Evolutionary conservation across 2,329 filamentous ascomycete genomes (phyloP).

Genomic region (Arthrobotrys conoides): DNA sequence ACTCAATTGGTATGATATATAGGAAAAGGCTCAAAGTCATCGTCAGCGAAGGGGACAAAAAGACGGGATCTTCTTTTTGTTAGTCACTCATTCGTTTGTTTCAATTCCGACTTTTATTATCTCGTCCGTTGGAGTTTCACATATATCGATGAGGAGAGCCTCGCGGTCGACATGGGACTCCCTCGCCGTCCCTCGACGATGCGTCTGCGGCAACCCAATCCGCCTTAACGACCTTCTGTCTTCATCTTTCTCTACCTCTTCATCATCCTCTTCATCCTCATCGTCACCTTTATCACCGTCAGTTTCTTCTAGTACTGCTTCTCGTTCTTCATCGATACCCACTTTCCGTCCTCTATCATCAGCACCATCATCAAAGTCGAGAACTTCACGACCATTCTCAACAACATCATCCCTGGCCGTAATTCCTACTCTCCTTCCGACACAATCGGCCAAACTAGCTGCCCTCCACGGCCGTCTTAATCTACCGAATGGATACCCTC

Average conservation of each 20-base stretch:
- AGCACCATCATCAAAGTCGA: conserved; percentile 23
- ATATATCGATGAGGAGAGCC: conserved; percentile 59
- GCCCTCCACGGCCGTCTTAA: conserved; percentile 91
- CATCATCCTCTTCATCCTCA: conserved; percentile 1
- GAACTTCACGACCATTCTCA: conserved; percentile 25
- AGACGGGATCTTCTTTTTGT: not conserved
- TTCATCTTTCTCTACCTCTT: conserved; percentile 43
- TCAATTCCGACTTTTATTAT: no score
- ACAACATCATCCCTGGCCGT: conserved; percentile 47
- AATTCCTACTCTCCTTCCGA: conserved; percentile 38
- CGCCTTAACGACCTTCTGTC: conserved; percentile 43
- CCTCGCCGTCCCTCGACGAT: conserved; percentile 59
- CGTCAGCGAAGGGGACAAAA: conserved; percentile 50
- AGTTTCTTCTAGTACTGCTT: conserved; percentile 16
- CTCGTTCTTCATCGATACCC: conserved; percentile 23
- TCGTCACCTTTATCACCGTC: conserved; percentile 20
- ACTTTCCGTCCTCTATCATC: not conserved
- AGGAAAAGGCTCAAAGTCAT: conserved; percentile 49
- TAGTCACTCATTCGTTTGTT: not conserved
- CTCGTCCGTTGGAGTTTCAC: conserved; percentile 21
- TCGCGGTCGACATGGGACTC: conserved; percentile 58
- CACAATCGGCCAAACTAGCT: conserved; percentile 84
- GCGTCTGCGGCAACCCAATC: conserved; percentile 57
- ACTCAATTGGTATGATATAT: conserved; percentile 20
- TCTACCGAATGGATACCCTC: conserved; percentile 83